phyloP scores from a whole-genome alignment of 2,329 filamentous ascomycete species.

The Xylaria digitata region DNA sequence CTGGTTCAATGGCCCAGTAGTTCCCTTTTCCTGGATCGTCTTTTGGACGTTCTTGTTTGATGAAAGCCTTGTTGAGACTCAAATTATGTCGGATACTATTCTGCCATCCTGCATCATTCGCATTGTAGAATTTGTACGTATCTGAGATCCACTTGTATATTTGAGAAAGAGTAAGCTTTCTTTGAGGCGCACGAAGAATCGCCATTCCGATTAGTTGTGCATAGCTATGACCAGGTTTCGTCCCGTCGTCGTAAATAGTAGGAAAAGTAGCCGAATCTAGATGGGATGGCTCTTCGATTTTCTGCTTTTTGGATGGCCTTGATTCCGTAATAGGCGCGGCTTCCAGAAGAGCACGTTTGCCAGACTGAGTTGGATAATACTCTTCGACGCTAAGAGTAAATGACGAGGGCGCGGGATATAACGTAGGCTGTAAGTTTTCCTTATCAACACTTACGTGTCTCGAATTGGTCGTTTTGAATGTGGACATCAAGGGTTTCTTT shows the following conservation, averaged over 20 bases:
- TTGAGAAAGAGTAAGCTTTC: constrained; percentile 87
- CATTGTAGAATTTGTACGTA: constrained; percentile 87
- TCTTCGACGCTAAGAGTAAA: constrained; percentile 64
- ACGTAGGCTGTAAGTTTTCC: constrained; percentile 65
- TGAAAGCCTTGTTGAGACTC: constrained; percentile 94
- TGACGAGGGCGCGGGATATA: constrained; percentile 61
- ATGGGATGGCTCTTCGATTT: constrained; percentile 66
- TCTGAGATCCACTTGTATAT: constrained; percentile 99
- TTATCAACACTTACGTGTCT: constrained; percentile 59
- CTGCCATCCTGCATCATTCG: constrained; percentile 91
- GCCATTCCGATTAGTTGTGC: constrained; percentile 97
- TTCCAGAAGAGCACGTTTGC: constrained; percentile 76
- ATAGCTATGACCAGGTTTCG: constrained; percentile 92
- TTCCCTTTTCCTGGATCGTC: constrained; percentile 97
- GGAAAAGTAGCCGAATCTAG: constrained; percentile 85
- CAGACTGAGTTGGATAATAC: constrained; percentile 64
- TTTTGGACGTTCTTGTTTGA: constrained; percentile 95
- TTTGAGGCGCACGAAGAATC: constrained; percentile 85
- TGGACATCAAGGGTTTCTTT: constrained; percentile 73
- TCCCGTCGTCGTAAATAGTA: constrained; percentile 82
- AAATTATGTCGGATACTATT: constrained; percentile 99
- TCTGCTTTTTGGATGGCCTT: constrained; percentile 74
- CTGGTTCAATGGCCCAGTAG: constrained; percentile 94
- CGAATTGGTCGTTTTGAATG: constrained; percentile 66
- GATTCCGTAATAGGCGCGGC: constrained; percentile 77